Conservation (phyloP, 768 basidiomycete species). For the Ramaria rubella region DNA sequence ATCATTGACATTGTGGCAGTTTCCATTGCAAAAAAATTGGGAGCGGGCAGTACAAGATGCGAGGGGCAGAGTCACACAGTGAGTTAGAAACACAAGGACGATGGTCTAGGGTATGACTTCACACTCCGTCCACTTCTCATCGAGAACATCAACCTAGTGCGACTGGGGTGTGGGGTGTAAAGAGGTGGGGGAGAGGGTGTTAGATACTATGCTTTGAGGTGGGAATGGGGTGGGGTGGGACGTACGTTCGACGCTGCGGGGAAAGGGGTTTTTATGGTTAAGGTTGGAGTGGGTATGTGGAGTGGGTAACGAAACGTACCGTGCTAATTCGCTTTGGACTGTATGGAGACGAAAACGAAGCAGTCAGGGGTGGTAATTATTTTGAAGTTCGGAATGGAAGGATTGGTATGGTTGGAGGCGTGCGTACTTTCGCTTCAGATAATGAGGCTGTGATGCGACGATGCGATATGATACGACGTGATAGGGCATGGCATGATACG, state of each 20-base stretch:
- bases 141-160: no score
- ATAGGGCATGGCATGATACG: no score
- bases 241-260: neutral
- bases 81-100: no score
- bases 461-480: no score
- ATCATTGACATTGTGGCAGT: no score
- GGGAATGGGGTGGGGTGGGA: neutral
- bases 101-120: no score
- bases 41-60: no score
- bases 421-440: neutral
- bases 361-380: neutral
- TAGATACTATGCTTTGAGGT: neutral
- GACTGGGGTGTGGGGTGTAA: constrained; percentile 13
- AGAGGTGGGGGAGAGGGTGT: neutral
- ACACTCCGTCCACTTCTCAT: no score
- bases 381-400: neutral
- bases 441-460: neutral
- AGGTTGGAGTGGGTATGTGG: neutral
- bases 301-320: neutral
- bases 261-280: neutral
- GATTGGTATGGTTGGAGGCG: neutral
- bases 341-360: neutral
- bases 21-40: no score
- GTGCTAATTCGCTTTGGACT: constrained; percentile 7
- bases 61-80: no score